phyloP scores from a whole-genome alignment of 257 asterid species.

The Nyctanthes arbortristis region DNA sequence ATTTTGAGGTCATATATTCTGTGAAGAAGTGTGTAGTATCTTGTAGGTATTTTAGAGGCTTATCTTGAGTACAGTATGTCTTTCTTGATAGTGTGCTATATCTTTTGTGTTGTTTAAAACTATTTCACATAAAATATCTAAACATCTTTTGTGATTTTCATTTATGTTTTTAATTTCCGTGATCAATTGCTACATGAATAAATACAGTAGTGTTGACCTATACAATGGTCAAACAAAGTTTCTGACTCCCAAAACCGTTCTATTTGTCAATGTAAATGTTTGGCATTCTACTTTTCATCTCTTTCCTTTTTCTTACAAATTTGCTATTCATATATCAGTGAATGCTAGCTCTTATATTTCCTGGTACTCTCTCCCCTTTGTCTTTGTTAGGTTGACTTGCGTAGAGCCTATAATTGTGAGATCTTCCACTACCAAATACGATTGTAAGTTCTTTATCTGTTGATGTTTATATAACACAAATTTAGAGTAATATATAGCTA shows the following conservation, averaged over 20 bases:
- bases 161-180: too few relatives aligned
- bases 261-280: background rate
- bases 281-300: conserved; percentile 1
- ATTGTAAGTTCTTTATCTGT: conserved; percentile 60
- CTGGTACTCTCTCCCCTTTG: conserved; percentile 18
- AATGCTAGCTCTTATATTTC: conserved; percentile 18
- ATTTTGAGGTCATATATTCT: too few relatives aligned
- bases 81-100: too few relatives aligned
- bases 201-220: background rate
- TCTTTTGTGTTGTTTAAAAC: too few relatives aligned
- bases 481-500: conserved; percentile 5
- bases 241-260: background rate
- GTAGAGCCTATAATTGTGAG: conserved; percentile 97
- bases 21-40: too few relatives aligned
- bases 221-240: conserved; percentile 12
- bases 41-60: too few relatives aligned
- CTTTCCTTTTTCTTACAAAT: background rate
- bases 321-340: conserved; percentile 14
- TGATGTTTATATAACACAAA: conserved; percentile 1
- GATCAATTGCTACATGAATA: background rate
- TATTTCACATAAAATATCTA: too few relatives aligned
- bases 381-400: conserved; percentile 76
- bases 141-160: too few relatives aligned
- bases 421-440: conserved; percentile 92
- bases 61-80: too few relatives aligned